Evolutionary conservation across 495 filamentous ascomycete genomes (phyloP), one percentile per base, ranked within the genome.

Genomic region (Hypoxylon cercidicola): DNA sequence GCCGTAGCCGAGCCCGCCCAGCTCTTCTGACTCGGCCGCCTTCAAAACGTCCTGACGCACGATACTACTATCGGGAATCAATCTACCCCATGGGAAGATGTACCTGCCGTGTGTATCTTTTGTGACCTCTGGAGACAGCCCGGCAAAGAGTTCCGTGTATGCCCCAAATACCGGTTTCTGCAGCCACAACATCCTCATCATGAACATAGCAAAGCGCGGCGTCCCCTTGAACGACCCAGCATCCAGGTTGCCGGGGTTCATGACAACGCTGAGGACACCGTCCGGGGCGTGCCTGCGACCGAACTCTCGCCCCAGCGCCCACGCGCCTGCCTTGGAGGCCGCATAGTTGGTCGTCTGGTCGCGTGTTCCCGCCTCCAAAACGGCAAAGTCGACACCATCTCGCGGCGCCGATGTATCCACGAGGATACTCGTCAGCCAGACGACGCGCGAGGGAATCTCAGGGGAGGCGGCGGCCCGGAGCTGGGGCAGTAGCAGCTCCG

Each of bases 71-170:
- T 59, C 55, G 10, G 55, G 55, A 52, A 40, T 10, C 47, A 59
- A 54, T 41, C 71, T 73, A 0, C 66, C 66, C 66, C 66, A 69
- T 3, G 66, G 66, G 19, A 50, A 52, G n/a, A 69, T 56, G 43
- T 61, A 69, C 12, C n/a, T 53, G 3, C 60, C 61, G 19, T 32
- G 41, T 13, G 32, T 50, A 8, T 75, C 52, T 20, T 71, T 65
- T 13, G 67, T 76, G 20, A 81, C 44, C 19, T 80, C 69, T 1
- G 76, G 76, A 1, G 75, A 74, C 5, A 81, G 49, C 4, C 74
- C 78, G n/a, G 79, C 76, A 60, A 74, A 81, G 8, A 81, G 63
- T 64, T 78, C 75, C 10, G 76, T 81, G 41, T 81, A 83, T 10
- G 80, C 81, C 2, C 79, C 80, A 56, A 71, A 73, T 16, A 72